Evolutionary conservation across 2,329 filamentous ascomycete genomes (phyloP), one percentile per base, ranked within the genome.

Genomic region (Ceratocystis lukuohia): DNA sequence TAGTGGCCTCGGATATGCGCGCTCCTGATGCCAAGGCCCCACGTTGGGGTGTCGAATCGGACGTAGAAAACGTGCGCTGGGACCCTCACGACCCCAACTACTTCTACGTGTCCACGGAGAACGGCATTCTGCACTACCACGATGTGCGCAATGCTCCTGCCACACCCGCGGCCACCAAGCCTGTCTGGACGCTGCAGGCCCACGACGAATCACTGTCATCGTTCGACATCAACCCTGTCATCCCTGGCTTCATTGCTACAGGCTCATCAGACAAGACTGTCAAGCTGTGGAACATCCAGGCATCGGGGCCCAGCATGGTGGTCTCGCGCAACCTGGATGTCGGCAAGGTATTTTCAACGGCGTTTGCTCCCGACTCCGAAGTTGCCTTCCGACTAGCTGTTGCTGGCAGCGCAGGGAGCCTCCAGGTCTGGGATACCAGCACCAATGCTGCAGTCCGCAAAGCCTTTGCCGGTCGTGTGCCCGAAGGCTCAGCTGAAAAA

Each of bases 1-100:
- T 96, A 8, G 90, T 96, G 7, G 91, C 90, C n/a, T 89, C 91
- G 2, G 94, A 99, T 74, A 96, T 99, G 93, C 85, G 94, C 70
- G 89, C 93, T 25, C 91, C 93, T 15, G 89, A 92, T 65, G 87
- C 89, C 59, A 87, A 88, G 74, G 85, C 82, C 25, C 87, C 91
- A 12, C 84, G 89, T 72, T 97, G 94, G 90, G 90, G 89, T 33
- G 93, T 97, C 1, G 93, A 96, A 77, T 91, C 89, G 74, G 94
- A 99, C 73, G 91, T 99, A 50, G 94, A 99, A 80, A 88, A 85
- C 69, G 86, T 97, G 46, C 83, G 85, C 71, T 99, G 94, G 93
- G 89, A 99, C 77, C 88, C 91, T 17, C 93, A 97, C 75, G 86
- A 96, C 75, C 79, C 87, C 5, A 95, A 96, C 80, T 91, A 83